Percentiles rank a stretch among this genome's conserved stretches.
phyloP scores from a whole-genome alignment of 176 grass and related monocot species.

The Carex littledalei region DNA sequence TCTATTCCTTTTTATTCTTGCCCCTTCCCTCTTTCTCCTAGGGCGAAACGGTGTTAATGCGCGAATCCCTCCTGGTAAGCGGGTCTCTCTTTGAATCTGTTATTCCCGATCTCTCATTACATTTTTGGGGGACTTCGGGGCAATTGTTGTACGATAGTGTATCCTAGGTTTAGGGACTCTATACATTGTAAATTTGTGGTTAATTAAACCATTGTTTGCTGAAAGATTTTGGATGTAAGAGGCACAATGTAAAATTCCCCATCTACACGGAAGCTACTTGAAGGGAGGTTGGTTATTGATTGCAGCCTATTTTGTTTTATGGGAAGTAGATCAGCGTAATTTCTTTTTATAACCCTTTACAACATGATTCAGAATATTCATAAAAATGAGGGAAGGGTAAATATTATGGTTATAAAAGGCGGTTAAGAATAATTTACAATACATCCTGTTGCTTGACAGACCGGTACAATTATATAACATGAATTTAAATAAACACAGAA shows the following conservation, averaged over 20 bases:
- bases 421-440: background rate
- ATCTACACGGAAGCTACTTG: background rate
- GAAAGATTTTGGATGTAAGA: background rate
- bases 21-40: conserved; percentile 48
- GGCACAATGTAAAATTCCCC: background rate
- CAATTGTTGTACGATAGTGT: background rate
- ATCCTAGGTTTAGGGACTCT: background rate
- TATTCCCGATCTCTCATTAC: background rate
- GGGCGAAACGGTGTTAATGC: conserved; percentile 40
- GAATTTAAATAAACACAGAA: background rate
- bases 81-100: background rate
- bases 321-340: background rate
- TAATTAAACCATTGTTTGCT: background rate
- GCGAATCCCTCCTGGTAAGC: conserved; percentile 43
- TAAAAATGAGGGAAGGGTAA: background rate
- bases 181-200: background rate
- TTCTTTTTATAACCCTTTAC: background rate
- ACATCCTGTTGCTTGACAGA: background rate
- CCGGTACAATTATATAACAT: background rate
- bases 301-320: background rate
- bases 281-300: background rate
- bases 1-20: conserved; percentile 61
- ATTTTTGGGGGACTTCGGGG: background rate
- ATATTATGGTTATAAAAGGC: background rate
- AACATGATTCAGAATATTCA: background rate